Evolutionary conservation across 2,329 filamentous ascomycete species (phyloP).

Genomic region (Stachybotrys chlorohalonatus): DNA sequence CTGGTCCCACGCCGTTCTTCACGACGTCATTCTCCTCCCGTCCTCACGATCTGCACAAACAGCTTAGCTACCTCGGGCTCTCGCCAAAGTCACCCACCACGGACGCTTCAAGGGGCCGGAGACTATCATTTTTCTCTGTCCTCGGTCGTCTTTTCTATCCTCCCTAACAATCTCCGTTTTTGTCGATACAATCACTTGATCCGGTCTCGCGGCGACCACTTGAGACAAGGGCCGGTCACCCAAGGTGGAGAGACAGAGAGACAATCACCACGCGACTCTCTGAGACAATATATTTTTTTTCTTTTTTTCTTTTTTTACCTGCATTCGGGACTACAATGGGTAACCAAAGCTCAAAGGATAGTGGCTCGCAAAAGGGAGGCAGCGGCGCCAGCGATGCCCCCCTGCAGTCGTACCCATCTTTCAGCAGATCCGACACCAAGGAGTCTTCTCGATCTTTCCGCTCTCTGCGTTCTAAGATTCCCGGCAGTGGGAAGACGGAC

Average conservation of each 20-base stretch:
- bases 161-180: conserved; percentile 30
- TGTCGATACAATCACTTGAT: conserved; percentile 1
- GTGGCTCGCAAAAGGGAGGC: conserved; percentile 40
- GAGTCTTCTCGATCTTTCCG: conserved; percentile 84
- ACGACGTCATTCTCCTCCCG: conserved; percentile 18
- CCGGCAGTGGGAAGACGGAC: conserved; percentile 61
- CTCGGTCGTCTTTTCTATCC: conserved; percentile 44
- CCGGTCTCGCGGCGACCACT: conserved; percentile 4
- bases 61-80: conserved; percentile 11
- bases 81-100: conserved; percentile 33
- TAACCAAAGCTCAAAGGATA: conserved; percentile 62
- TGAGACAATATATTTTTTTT: conserved; percentile 15
- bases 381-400: conserved; percentile 33
- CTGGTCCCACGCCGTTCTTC: conserved; percentile 1
- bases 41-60: conserved; percentile 10
- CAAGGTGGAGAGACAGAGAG: conserved; percentile 10
- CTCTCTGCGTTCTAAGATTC: conserved; percentile 82
- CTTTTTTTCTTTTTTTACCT: conserved; percentile 4
- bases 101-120: conserved; percentile 37
- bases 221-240: conserved; percentile 9
- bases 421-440: conserved; percentile 86
- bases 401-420: conserved; percentile 81
- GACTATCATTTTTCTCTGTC: conserved; percentile 37
- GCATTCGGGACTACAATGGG: conserved; percentile 45
- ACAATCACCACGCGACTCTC: conserved; percentile 16